Evolutionary conservation across 495 filamentous ascomycete species (phyloP).

Genomic region (Hamigera avellanea): DNA sequence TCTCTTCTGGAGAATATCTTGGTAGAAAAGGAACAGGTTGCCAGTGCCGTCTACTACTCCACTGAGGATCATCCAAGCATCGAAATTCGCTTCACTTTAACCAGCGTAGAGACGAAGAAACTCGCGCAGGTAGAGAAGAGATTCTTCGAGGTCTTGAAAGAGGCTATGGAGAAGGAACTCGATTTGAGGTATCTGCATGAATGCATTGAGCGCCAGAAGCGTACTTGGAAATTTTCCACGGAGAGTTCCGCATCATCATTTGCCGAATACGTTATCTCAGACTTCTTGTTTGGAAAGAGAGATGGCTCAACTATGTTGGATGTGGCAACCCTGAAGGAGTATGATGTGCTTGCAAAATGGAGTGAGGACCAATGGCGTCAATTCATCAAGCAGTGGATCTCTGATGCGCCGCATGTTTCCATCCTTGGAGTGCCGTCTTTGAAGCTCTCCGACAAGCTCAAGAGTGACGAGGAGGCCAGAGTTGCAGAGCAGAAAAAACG

Average conservation of each 20-base stretch:
- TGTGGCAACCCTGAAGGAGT: constrained; percentile 56
- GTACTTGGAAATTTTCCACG: constrained; percentile 65
- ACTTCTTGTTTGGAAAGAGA: constrained; percentile 81
- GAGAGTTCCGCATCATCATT: constrained; percentile 68
- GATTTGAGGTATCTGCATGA: constrained; percentile 85
- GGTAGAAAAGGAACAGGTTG: constrained; percentile 87
- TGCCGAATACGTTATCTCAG: constrained; percentile 70
- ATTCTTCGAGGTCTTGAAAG: constrained; percentile 71
- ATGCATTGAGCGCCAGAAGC: constrained; percentile 65
- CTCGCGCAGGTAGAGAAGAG: constrained; percentile 72
- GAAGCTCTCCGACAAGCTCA: constrained; percentile 57
- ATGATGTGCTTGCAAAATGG: constrained; percentile 71
- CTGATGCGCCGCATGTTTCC: constrained; percentile 74
- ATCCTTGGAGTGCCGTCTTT: constrained; percentile 76
- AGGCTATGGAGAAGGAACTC: constrained; percentile 64
- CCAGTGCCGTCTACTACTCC: constrained; percentile 67
- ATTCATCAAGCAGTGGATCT: constrained; percentile 74
- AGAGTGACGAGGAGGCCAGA: constrained; percentile 53
- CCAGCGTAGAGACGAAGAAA: constrained; percentile 76
- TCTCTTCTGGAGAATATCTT: constrained; percentile 83
- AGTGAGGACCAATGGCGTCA: constrained; percentile 68
- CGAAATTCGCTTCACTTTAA: constrained; percentile 71
- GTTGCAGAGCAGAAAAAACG: constrained; percentile 44
- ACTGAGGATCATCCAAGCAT: constrained; percentile 69
- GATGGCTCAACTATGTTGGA: constrained; percentile 71